Evolutionary conservation across 768 basidiomycete species (phyloP), one percentile per base, ranked within the genome.

Genomic region (Heimioporus sp.): DNA sequence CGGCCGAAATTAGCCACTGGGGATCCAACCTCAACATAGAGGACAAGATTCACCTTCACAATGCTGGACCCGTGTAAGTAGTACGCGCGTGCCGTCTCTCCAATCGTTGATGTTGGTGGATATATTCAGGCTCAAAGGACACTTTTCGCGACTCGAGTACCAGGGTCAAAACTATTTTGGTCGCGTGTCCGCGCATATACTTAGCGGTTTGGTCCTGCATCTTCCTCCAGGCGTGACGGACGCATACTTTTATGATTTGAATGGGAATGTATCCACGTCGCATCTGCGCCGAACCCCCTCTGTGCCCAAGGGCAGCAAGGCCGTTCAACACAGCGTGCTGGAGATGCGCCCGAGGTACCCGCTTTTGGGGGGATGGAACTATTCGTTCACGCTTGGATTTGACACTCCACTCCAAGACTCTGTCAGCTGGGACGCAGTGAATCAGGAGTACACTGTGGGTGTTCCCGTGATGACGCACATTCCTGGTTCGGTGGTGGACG

Each of bases 211-310:
- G 46, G 78, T 77, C n/a, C 71, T 97, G 40, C 82, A 85, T 43
- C 85, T 98, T 19, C 97, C 97, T 10, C 70, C 92, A 5, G 86
- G 87, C 31, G 84, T 94, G 51, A 81, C 82, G 54, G 81, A 87
- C 54, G 80, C 86, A 0, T 98, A 98, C 72, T 98, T 81, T 73
- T 91, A 89, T 65, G 97, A 99, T 70, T 73, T 82, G 45, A 88
- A 94, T 59, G 97, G 97, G 47, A 99, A 99, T 65, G 94, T 99
- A 39, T 98, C 96, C 1, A 98, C 95, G 7, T 97, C 96, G 2
- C 82, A 78, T 53, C 80, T 98, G 60, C 86, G 92, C 16, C 73
- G 74, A 37, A 78, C 82, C 1, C 86, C 87, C 38, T 82, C 87
- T 7, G 73, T 78, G 7, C 75, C 85, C 4, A 83, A 83, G 60